Conservation (phyloP, 768 basidiomycete species). For the Lactarius vividus region DNA sequence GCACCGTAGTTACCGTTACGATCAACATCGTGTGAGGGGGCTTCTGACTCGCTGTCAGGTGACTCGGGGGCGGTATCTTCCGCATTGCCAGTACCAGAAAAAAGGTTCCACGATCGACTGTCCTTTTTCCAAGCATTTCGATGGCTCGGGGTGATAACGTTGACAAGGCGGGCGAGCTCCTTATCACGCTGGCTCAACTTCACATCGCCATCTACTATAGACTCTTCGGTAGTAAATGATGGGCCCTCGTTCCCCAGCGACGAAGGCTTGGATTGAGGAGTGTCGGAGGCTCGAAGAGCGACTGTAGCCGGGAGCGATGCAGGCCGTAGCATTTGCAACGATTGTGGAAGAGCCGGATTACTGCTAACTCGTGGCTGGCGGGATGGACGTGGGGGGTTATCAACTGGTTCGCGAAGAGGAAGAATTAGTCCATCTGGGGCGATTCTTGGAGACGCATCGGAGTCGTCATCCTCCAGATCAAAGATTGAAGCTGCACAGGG, state of each 20-base stretch:
- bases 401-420: conserved; percentile 36
- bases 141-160: conserved; percentile 67
- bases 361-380: conserved; percentile 32
- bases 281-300: conserved; percentile 41
- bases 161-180: conserved; percentile 60
- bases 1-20: conserved; percentile 15
- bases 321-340: conserved; percentile 60
- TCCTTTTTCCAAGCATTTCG: conserved; percentile 65
- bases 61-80: conserved; percentile 32
- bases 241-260: not conserved
- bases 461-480: conserved; percentile 59
- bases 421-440: conserved; percentile 37
- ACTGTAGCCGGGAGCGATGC: conserved; percentile 68
- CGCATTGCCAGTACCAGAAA: conserved; percentile 41
- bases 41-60: conserved; percentile 34
- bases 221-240: not conserved
- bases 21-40: conserved; percentile 30
- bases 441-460: conserved; percentile 32
- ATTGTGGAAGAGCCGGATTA: conserved; percentile 48
- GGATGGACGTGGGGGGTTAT: conserved; percentile 30
- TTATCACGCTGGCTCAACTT: conserved; percentile 43
- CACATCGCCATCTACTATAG: conserved; percentile 25
- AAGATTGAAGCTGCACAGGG: conserved; percentile 60
- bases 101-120: conserved; percentile 61
- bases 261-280: conserved; percentile 22